phyloP scores from a whole-genome alignment of 106 monocot genomes.

The Agapanthus africanus region DNA sequence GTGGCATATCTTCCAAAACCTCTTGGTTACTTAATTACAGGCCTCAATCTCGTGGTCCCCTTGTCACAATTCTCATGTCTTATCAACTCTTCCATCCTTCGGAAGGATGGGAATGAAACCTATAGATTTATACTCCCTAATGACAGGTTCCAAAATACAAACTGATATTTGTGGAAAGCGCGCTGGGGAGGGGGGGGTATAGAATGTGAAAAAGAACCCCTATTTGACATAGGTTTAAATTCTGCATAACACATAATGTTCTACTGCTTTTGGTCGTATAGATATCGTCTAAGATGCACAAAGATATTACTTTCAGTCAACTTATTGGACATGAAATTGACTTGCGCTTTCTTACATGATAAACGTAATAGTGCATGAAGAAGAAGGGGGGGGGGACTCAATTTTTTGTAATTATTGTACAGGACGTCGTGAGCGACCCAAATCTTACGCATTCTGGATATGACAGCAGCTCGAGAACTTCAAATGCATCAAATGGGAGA shows the following conservation, averaged over 20 bases:
- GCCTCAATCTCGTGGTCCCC: too few species aligned
- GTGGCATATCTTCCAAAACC: too few species aligned
- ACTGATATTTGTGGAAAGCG: not conserved
- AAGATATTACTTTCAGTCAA: not conserved
- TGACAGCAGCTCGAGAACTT: constrained; percentile 1
- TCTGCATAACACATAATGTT: not conserved
- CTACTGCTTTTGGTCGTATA: not conserved
- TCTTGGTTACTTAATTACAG: too few species aligned
- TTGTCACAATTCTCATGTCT: too few species aligned
- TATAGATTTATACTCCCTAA: not conserved
- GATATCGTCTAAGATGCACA: not conserved
- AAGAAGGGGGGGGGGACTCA: not conserved
- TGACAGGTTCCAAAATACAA: not conserved
- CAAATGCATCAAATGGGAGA: constrained; percentile 8
- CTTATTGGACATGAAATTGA: not conserved
- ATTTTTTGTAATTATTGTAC: not conserved
- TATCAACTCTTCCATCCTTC: too few species aligned
- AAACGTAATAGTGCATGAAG: not conserved
- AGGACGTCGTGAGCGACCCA: constrained; percentile 6
- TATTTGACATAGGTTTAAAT: not conserved
- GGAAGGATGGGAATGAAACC: not conserved
- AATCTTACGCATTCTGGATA: not conserved
- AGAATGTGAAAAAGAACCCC: not conserved
- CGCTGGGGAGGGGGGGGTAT: too few species aligned
- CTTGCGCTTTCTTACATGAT: not conserved